These are phyloP conservation scores for Fraxinus velutina DNA, from an alignment of 305 asterid genomes.

Conservation along the genomic window DNA sequence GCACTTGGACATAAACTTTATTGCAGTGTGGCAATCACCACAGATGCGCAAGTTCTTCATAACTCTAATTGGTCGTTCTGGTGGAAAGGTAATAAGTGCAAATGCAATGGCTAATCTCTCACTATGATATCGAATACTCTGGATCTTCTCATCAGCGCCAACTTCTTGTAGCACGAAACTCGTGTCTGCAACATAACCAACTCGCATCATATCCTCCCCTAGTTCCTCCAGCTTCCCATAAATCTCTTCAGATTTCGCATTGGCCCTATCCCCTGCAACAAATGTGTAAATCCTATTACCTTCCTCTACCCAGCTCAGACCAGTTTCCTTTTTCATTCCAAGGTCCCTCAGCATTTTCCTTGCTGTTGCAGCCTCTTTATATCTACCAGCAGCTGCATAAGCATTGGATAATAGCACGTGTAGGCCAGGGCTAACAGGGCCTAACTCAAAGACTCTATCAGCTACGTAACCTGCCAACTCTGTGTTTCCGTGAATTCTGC, in stretches of 20 bases:
- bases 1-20: slow-evolving; percentile 61
- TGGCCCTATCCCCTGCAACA: slow-evolving; percentile 69
- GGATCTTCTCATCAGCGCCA: slow-evolving; percentile 59
- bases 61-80: slow-evolving; percentile 61
- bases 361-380: slow-evolving; percentile 72
- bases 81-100: slow-evolving; percentile 56
- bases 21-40: slow-evolving; percentile 71
- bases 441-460: slow-evolving; percentile 58
- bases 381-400: slow-evolving; percentile 70
- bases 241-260: slow-evolving; percentile 47
- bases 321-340: slow-evolving; percentile 80
- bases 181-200: slow-evolving; percentile 68
- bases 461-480: slow-evolving; percentile 72
- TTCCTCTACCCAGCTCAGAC: slow-evolving; percentile 82
- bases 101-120: slow-evolving; percentile 82
- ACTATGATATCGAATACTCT: slow-evolving; percentile 61
- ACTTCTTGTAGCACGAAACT: slow-evolving; percentile 52
- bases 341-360: slow-evolving; percentile 63
- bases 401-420: slow-evolving; percentile 66
- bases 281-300: slow-evolving; percentile 67
- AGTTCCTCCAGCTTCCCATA: slow-evolving; percentile 56
- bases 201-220: slow-evolving; percentile 50
- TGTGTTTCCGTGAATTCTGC: slow-evolving; percentile 55
- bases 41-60: slow-evolving; percentile 81
- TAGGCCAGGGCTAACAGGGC: slow-evolving; percentile 64